Percentiles rank a stretch among this genome's conserved stretches.
phyloP scores from a whole-genome alignment of 805 yeast genomes.

The Candida tibetensis region DNA sequence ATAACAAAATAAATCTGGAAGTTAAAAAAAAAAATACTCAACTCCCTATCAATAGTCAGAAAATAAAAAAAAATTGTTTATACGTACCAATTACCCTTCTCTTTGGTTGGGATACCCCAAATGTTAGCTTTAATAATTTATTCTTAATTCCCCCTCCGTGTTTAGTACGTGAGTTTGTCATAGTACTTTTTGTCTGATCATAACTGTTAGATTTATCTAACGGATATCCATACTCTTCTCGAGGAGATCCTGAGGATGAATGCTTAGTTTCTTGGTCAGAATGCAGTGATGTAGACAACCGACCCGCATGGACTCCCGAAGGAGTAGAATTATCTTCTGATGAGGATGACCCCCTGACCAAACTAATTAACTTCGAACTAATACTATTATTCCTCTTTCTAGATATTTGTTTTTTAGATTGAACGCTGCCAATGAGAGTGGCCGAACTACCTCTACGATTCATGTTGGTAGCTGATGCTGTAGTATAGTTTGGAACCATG shows the following conservation, averaged over 20 bases:
- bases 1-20: not conserved
- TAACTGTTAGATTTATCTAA: slow-evolving; percentile 22
- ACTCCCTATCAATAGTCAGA: not conserved
- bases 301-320: not conserved
- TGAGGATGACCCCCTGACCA: slow-evolving; percentile 3
- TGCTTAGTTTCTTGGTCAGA: not conserved
- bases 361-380: slow-evolving; percentile 2
- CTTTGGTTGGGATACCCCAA: slow-evolving; percentile 18
- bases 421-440: not conserved
- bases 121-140: slow-evolving; percentile 3
- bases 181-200: slow-evolving; percentile 38
- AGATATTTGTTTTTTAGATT: not conserved
- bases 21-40: not conserved
- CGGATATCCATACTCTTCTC: slow-evolving; percentile 2
- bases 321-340: not conserved
- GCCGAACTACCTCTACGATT: slow-evolving; percentile 1
- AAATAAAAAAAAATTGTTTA: slow-evolving; percentile 11
- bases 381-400: slow-evolving; percentile 5
- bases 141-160: slow-evolving; percentile 3
- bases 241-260: not conserved
- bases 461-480: not conserved
- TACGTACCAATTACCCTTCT: slow-evolving; percentile 34
- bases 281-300: not conserved
- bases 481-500: slow-evolving; percentile 2
- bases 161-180: slow-evolving; percentile 28